These are phyloP conservation scores for Melocanna baccifera DNA, from an alignment of 176 grass and related monocot genomes.

Conservation along the genomic window DNA sequence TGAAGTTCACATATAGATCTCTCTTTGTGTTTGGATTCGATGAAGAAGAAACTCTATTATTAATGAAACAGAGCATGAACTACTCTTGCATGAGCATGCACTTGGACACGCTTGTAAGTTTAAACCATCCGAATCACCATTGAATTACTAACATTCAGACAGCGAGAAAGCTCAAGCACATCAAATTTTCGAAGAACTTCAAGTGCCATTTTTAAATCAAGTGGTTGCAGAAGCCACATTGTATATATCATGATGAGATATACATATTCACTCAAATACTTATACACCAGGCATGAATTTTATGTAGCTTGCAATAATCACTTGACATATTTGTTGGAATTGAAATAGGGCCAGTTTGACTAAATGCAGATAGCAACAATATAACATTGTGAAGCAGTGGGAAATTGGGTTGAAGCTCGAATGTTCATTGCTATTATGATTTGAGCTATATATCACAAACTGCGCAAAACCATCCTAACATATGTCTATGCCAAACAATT, in stretches of 20 bases:
- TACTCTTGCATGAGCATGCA: neutral
- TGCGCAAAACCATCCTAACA: too few species aligned
- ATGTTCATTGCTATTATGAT: too few species aligned
- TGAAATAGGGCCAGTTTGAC: neutral
- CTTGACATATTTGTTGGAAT: neutral
- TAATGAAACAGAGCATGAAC: neutral
- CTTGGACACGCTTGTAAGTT: neutral
- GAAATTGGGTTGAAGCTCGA: too few species aligned
- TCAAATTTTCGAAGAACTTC: neutral
- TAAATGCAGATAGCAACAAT: neutral
- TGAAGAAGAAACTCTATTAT: neutral
- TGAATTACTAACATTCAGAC: neutral
- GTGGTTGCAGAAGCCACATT: neutral
- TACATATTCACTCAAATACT: neutral
- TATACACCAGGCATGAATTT: neutral
- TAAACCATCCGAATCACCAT: neutral
- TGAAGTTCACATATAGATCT: too few species aligned
- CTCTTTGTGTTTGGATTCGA: neutral
- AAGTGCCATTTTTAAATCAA: neutral
- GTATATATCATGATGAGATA: neutral
- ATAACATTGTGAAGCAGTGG: too few species aligned
- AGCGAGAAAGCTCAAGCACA: neutral
- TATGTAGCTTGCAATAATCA: too few species aligned
- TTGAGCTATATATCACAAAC: too few species aligned
- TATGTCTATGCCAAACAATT: too few species aligned